Evolutionary conservation across 768 basidiomycete genomes (phyloP), one percentile per base, ranked within the genome.

Genomic region (Suillus tomentosus): DNA sequence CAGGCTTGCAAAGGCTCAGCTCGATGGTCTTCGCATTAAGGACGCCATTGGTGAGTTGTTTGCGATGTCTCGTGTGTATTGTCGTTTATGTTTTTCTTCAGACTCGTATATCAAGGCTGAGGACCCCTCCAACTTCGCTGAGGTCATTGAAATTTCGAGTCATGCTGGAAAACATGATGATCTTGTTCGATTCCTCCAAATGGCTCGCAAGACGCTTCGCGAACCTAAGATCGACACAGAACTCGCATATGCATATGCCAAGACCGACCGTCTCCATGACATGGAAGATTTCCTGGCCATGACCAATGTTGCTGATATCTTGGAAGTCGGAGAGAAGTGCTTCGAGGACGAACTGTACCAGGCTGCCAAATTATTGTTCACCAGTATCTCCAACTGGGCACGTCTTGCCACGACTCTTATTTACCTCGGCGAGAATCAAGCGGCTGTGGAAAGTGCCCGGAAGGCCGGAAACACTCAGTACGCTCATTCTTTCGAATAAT

Each of bases 261-360:
- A 97, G 83, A 95, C 90, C 40, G 97, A 99, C 73, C 89, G 97
- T 60, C 79, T 99, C 15, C 96, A 99, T 74, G 97, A 99, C 73
- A 99, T 99, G 97, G 97, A 99, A 72, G 97, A 99, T 79, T 99
- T 99, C 86, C 81, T 99, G 68, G 85, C 85, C 27, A 96, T 98
- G 92, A 99, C 97, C 51, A 99, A 99, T 68, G 97, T 99, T 55
- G 97, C 97, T 6, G 97, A 99, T 73, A 82, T 98, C 59, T 83
- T 99, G 24, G 92, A 94, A 68, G 97, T 99, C 61, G 97, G 97
- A 76, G 97, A 99, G 83, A 98, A 99, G 77, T 99, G 96, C 74
- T 99, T 99, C 80, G 94, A 99, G 72, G 97, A 98, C 65, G 94
- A 95, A 73, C 82, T 99, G 36, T 99, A 99, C 77, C 95, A 99